A percentile compares a stretch with the other conserved stretches of the same genome.
These are phyloP conservation scores for Penstemon newberryi DNA, from an alignment of 257 asterid genomes.

Conservation along the genomic window DNA sequence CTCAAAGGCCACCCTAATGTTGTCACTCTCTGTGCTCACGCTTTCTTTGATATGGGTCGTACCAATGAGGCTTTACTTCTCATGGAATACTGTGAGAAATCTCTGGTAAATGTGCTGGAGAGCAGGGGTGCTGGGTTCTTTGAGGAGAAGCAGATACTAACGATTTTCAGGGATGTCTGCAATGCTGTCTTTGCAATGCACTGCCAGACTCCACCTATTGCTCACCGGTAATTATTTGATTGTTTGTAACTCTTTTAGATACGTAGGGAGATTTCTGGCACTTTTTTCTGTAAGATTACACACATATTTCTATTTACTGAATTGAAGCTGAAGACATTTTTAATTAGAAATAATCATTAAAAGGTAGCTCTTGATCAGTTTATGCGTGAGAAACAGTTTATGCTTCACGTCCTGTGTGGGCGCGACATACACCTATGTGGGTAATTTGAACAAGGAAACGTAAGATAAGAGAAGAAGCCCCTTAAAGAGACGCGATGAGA, in stretches of 20 bases:
- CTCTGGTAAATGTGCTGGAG: constrained; percentile 84
- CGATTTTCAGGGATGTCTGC: constrained; percentile 82
- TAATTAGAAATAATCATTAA: neutral
- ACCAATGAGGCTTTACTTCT: constrained; percentile 92
- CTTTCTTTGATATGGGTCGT: constrained; percentile 89
- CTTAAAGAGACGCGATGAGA: neutral
- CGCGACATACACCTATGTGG: neutral
- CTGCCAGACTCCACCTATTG: constrained; percentile 84
- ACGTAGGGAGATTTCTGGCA: constrained; percentile 1
- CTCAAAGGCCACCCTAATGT: constrained; percentile 93
- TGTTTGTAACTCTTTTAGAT: constrained; percentile 7
- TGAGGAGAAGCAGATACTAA: constrained; percentile 86
- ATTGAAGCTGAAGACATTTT: constrained; percentile 5
- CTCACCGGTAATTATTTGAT: constrained; percentile 71
- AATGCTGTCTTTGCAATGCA: constrained; percentile 96
- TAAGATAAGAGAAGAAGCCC: neutral
- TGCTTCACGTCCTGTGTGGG: neutral
- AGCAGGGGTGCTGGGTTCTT: constrained; percentile 88
- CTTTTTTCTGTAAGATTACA: neutral
- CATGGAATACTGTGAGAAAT: constrained; percentile 90
- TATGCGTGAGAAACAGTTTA: constrained; percentile 8
- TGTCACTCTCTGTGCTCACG: constrained; percentile 69
- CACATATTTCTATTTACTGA: neutral
- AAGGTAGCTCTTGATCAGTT: neutral
- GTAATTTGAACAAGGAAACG: neutral